These are phyloP conservation scores for Cladosporium sp. DNA, from an alignment of 2,329 filamentous ascomycete species.

Conservation along the genomic window DNA sequence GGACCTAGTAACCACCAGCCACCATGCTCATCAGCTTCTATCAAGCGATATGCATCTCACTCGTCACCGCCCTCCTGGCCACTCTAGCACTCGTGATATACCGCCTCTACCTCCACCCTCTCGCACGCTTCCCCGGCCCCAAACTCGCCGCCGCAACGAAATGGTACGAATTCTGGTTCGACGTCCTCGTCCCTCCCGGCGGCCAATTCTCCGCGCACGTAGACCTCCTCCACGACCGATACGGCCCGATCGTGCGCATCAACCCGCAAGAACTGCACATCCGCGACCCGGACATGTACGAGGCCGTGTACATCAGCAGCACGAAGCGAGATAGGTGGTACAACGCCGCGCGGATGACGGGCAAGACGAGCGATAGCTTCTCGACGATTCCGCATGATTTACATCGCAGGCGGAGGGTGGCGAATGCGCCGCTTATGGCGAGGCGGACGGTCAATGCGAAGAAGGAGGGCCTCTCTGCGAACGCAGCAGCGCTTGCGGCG, in stretches of 20 bases:
- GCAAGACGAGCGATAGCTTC: background rate
- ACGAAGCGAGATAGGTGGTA: background rate
- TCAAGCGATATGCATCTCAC: background rate
- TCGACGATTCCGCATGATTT: background rate
- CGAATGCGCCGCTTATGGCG: background rate
- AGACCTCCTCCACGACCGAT: conserved; percentile 43
- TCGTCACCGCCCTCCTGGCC: background rate
- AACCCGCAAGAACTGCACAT: conserved; percentile 50
- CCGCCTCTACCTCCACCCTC: background rate
- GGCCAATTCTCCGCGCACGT: background rate
- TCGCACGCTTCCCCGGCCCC: background rate
- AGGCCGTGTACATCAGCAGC: background rate
- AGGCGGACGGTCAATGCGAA: background rate
- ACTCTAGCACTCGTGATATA: background rate
- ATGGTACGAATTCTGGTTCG: background rate
- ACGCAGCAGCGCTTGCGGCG: background rate
- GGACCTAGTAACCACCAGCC: no score
- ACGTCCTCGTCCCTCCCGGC: background rate
- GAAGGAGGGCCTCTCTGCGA: background rate
- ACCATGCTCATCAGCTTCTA: no score
- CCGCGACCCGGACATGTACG: conserved; percentile 29
- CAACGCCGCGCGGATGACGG: background rate
- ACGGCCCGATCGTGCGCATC: conserved; percentile 52
- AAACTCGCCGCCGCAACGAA: background rate
- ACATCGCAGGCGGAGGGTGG: background rate